A percentile compares a stretch with the other conserved stretches of the same genome.
Evolutionary conservation across 2,329 filamentous ascomycete genomes (phyloP).

Genomic region (Xylaria sp.): DNA sequence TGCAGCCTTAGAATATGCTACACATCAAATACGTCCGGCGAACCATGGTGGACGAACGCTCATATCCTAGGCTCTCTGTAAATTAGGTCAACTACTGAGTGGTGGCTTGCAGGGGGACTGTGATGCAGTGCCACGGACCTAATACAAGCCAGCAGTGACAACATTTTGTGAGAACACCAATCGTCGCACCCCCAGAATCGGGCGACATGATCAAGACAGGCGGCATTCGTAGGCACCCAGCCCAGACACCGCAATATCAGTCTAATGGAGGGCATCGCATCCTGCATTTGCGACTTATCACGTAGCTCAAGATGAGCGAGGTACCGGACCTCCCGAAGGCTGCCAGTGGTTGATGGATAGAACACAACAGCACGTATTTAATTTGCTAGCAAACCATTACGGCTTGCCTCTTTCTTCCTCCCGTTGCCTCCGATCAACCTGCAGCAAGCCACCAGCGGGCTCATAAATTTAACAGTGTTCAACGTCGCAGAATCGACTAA

Average conservation of each 20-base stretch:
- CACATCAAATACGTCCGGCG: slow-evolving; percentile 13
- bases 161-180: neutral
- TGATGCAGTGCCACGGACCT: slow-evolving; percentile 22
- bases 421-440: slow-evolving; percentile 24
- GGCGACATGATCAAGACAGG: slow-evolving; percentile 8
- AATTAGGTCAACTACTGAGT: neutral
- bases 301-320: slow-evolving; percentile 34
- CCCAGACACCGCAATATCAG: slow-evolving; percentile 8
- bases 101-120: slow-evolving; percentile 22
- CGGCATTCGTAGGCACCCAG: slow-evolving; percentile 18
- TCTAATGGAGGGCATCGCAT: slow-evolving; percentile 6
- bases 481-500: slow-evolving; percentile 14
- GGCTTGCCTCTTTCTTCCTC: slow-evolving; percentile 27
- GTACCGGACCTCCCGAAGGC: slow-evolving; percentile 30
- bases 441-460: slow-evolving; percentile 29
- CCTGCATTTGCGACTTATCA: slow-evolving; percentile 26
- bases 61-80: slow-evolving; percentile 1
- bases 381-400: slow-evolving; percentile 22
- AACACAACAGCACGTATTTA: slow-evolving; percentile 10
- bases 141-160: slow-evolving; percentile 15
- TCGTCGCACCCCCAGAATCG: slow-evolving; percentile 8
- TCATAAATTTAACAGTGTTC: slow-evolving; percentile 18
- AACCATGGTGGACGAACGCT: slow-evolving; percentile 14
- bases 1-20: slow-evolving; percentile 1
- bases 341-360: slow-evolving; percentile 12